These are phyloP conservation scores for Sabuloglossum arenarium DNA, from an alignment of 495 filamentous ascomycete species.

Conservation along the genomic window DNA sequence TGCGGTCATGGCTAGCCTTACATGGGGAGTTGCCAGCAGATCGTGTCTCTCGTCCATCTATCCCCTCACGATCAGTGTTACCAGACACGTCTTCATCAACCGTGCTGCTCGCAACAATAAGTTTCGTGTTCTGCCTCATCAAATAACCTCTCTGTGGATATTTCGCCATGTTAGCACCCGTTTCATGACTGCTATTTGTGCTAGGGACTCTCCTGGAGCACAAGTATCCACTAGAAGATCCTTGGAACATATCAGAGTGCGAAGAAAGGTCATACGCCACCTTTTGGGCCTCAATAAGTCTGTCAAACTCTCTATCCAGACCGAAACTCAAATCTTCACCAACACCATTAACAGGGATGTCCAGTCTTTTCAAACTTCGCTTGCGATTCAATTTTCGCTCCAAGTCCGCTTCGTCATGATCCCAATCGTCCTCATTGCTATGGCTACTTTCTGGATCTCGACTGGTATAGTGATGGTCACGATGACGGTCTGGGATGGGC, in stretches of 20 bases:
- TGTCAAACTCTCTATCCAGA: constrained; percentile 80
- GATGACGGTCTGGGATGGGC: constrained; percentile 34
- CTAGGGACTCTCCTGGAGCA: neutral
- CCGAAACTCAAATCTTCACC: constrained; percentile 49
- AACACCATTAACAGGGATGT: constrained; percentile 38
- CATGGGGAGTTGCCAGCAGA: constrained; percentile 52
- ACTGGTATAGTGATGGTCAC: constrained; percentile 25
- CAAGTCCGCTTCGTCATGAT: constrained; percentile 19
- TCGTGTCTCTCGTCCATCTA: constrained; percentile 32
- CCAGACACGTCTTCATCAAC: constrained; percentile 23
- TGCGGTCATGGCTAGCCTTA: constrained; percentile 43
- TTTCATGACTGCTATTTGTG: neutral
- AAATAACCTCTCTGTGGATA: constrained; percentile 82
- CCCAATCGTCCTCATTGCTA: constrained; percentile 15
- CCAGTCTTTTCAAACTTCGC: constrained; percentile 35
- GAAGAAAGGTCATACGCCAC: constrained; percentile 40
- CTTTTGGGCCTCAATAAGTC: constrained; percentile 96
- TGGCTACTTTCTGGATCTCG: constrained; percentile 6
- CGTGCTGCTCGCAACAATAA: constrained; percentile 70
- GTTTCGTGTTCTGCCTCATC: constrained; percentile 95
- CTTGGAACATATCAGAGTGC: no score
- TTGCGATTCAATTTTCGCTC: neutral
- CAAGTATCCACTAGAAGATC: neutral
- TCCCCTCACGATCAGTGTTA: constrained; percentile 28
- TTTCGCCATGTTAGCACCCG: constrained; percentile 35